Evolutionary conservation across 768 basidiomycete species (phyloP), one percentile per base, ranked within the genome.

Genomic region (Lactarius sanguifluus): DNA sequence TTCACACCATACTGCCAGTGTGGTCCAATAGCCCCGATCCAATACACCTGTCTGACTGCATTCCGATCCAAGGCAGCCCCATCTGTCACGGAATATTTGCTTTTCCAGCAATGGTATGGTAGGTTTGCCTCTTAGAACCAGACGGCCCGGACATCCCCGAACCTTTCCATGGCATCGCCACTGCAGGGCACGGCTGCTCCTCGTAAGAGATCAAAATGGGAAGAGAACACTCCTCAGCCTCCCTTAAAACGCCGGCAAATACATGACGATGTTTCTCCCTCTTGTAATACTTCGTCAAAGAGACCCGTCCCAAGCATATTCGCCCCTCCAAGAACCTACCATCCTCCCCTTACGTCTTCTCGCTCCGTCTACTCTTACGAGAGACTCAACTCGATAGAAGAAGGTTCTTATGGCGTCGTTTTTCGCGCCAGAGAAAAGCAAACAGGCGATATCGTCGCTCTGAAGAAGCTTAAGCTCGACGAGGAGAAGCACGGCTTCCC

Each of bases 401-500:
- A 99, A 78, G 97, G 97, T 5, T 94, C 93, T 0, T 99, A 99
- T 71, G 97, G 97, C 20, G 88, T 98, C 45, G 97, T 99, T 18
- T 98, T 94, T 69, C 88, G 97, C n/a, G 97, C 97, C 25, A 82
- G 86, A 71, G 96, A 98, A 79, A 96, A 93, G 75, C 85, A 93
- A 74, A 94, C 95, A 0, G 94, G 94, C 6, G 95, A 95, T 69
- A 92, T 98, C 28, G 97, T 98, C 32, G 97, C 97, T 16, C 77
- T 99, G 72, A 99, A 99, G 80, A 98, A 96, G 77, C 83, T 99
- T 64, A 99, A 99, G 78, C 86, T 99, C 64, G 96, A 98, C 69
- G 94, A 98, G 76, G 97, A 98, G 80, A 98, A 97, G 77, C 90
- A 97, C 70, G 97, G 97, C 0, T 99, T 98, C 75, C 97, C 97